Conservation (phyloP, 345 rosid species). For the Dipteronia dyeriana region DNA sequence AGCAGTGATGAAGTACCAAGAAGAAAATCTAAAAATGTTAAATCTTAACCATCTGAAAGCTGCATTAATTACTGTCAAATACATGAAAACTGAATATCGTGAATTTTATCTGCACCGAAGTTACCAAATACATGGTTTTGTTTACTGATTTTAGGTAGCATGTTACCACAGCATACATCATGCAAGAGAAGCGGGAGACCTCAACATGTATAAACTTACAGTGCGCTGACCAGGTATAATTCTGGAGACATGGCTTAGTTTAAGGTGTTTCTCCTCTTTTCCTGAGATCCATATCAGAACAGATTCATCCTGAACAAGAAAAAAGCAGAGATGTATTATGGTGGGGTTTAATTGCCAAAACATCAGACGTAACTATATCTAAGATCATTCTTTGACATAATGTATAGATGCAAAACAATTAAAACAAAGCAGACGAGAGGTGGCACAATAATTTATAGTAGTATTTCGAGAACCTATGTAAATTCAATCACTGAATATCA, state of each 20-base stretch:
- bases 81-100: background rate
- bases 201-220: constrained; percentile 42
- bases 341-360: constrained; percentile 15
- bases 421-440: background rate
- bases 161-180: background rate
- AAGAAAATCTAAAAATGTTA: background rate
- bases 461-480: background rate
- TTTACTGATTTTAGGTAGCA: background rate
- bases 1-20: background rate
- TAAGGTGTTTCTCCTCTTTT: constrained; percentile 69
- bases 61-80: background rate
- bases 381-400: background rate
- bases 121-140: background rate
- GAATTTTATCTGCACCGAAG: background rate
- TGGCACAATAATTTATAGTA: background rate
- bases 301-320: constrained; percentile 69
- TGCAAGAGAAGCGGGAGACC: constrained; percentile 14
- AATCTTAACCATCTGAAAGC: constrained; percentile 14
- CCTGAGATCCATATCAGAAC: constrained; percentile 78
- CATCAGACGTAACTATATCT: constrained; percentile 1
- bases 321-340: constrained; percentile 20
- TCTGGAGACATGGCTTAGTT: constrained; percentile 66
- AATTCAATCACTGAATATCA: background rate
- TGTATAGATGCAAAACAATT: background rate
- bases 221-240: constrained; percentile 83